Base-by-base conservation (phyloP, 768 basidiomycete species). In the Lyophyllum shimeji region DNA sequence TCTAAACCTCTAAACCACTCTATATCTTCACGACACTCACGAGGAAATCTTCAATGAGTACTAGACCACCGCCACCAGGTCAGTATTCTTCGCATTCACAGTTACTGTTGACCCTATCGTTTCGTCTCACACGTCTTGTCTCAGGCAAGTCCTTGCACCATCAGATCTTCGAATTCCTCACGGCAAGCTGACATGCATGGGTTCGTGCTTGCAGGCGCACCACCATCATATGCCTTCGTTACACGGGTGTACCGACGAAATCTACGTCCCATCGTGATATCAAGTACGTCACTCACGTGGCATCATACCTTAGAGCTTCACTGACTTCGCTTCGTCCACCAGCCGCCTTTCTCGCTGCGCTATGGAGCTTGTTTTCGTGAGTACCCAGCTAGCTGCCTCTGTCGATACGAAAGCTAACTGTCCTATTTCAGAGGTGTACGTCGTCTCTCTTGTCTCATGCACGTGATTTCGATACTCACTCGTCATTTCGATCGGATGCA, bases 361-460 rank as follows among this genome's bases (percentile, higher is more conserved):
- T 90, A 15, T 91, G 87, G 85, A 63, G 80, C 21, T 69, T 91
- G 8, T 69, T 82, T 56, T 81, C 80, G 89, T 90, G 67, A 70
- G 89, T 77, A 17, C 44, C 0, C 27, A 46, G 43, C 37, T 4
- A 8, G n/a, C 34, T 1, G 29, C 29, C 29, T 13, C 18, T 2
- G 6, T 33, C 20, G 34, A 5, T 50, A 8, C 23, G 20, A 40
- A 21, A 5, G 50, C 17, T 50, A 29, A 20, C 43, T 51, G 7
- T 55, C 29, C 29, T 34, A 15, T 33, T 64, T 17, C 60, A 76
- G 75, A 49, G 68, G 64, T 37, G 74, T 76, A 68, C 52, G 75
- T 23, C 12, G 15, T 47, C n/a, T 13, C 17, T 40, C 39, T 11
- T n/a, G 13, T 7, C 43, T 20, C n/a, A 5, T n/a, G 40, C 13